phyloP scores from a whole-genome alignment of 805 yeast genomes.

The Lachancea sp. region DNA sequence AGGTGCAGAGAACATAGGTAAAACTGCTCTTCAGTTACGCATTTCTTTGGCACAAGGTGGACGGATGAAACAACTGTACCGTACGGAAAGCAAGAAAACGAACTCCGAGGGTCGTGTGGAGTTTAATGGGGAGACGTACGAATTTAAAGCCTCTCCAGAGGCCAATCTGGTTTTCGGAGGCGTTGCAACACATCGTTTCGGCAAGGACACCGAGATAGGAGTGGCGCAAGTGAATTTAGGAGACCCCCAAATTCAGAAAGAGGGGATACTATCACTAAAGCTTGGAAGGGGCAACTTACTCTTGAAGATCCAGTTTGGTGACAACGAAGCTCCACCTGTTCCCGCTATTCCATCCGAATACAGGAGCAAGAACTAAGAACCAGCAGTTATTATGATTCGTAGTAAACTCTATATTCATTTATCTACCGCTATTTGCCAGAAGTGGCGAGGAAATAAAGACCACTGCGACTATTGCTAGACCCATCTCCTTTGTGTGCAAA shows the following conservation, averaged over 20 bases:
- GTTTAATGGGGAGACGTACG: slow-evolving; percentile 54
- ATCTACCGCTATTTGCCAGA: too few species aligned
- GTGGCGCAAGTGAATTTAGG: slow-evolving; percentile 46
- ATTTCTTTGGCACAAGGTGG: slow-evolving; percentile 43
- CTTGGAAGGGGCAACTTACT: slow-evolving; percentile 29
- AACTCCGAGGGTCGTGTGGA: slow-evolving; percentile 38
- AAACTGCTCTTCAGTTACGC: slow-evolving; percentile 44
- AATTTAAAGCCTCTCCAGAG: slow-evolving; percentile 61
- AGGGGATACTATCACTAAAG: slow-evolving; percentile 28
- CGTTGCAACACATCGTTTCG: slow-evolving; percentile 63
- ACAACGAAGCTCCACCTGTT: slow-evolving; percentile 9
- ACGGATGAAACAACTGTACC: slow-evolving; percentile 49
- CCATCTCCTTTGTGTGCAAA: too few species aligned
- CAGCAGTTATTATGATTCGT: not conserved
- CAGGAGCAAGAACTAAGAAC: not conserved
- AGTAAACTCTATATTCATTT: too few species aligned
- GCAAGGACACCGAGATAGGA: slow-evolving; percentile 62
- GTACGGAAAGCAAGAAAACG: slow-evolving; percentile 54
- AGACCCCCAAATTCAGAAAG: slow-evolving; percentile 35
- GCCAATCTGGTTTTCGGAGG: slow-evolving; percentile 56
- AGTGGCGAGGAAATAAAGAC: too few species aligned
- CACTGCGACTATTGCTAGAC: too few species aligned
- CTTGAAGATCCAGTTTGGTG: slow-evolving; percentile 25
- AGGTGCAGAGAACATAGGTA: slow-evolving; percentile 40
- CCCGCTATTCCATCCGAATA: slow-evolving; percentile 11